Conservation (phyloP, 129 eudicot species). For the Scalesia atractyloides region DNA sequence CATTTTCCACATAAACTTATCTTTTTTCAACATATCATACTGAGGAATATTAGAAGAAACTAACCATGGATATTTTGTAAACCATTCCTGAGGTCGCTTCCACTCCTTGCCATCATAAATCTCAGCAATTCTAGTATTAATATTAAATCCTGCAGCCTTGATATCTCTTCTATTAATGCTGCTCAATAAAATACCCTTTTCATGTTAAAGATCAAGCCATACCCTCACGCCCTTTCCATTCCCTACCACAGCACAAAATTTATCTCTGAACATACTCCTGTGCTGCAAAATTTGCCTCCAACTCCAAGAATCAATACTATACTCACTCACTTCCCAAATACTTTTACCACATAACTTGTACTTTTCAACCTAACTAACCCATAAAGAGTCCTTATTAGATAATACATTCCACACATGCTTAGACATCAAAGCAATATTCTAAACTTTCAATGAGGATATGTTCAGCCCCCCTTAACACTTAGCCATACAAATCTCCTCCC, state of each 20-base stretch:
- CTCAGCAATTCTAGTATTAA: too few species aligned
- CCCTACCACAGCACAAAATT: background rate
- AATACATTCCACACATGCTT: background rate
- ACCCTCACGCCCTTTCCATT: background rate
- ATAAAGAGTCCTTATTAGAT: background rate
- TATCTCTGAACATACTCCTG: background rate
- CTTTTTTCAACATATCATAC: too few species aligned
- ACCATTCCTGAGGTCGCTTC: too few species aligned
- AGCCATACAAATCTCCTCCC: background rate
- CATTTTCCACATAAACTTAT: too few species aligned
- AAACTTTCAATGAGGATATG: fast-evolving
- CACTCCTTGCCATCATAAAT: too few species aligned
- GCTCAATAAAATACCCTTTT: fast-evolving
- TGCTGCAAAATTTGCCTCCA: background rate
- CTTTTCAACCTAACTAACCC: background rate
- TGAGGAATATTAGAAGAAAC: too few species aligned
- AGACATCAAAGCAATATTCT: background rate
- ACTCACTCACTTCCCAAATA: background rate
- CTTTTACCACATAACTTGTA: background rate
- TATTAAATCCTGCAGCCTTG: too few species aligned
- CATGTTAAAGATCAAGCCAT: background rate
- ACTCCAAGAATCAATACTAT: background rate
- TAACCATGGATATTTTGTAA: too few species aligned
- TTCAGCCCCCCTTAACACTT: background rate
- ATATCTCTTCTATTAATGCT: background rate